Conservation (phyloP, 352 stramenopile genomes). For the Phytophthora tubulina region DNA sequence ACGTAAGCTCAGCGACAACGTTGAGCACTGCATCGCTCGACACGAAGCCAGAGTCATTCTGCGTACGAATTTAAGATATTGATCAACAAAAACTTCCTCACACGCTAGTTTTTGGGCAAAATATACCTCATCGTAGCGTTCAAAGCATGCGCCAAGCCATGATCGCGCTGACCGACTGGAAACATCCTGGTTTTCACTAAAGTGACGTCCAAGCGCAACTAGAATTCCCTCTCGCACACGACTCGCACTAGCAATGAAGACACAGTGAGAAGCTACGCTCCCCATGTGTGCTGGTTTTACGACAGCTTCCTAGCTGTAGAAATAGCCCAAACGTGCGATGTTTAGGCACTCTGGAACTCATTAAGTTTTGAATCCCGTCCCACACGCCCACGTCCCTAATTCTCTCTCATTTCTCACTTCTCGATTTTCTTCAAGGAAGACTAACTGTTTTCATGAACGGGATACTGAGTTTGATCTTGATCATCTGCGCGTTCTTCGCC, state of each 20-base stretch:
- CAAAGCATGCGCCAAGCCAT: conserved; percentile 33
- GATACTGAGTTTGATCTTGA: conserved; percentile 35
- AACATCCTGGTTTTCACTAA: not conserved
- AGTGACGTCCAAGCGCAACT: conserved; percentile 38
- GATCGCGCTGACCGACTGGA: conserved; percentile 24
- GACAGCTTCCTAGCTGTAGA: not conserved
- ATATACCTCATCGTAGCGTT: conserved; percentile 46
- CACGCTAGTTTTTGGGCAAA: not conserved
- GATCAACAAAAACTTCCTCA: not conserved
- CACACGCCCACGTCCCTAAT: not conserved
- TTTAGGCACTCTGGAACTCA: too few relatives aligned
- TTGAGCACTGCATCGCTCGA: conserved; percentile 43
- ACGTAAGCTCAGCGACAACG: conserved; percentile 37
- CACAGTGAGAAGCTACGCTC: conserved; percentile 35
- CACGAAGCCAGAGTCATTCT: conserved; percentile 33
- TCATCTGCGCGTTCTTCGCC: conserved; percentile 40
- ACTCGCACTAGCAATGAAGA: conserved; percentile 40
- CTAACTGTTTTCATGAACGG: conserved; percentile 10
- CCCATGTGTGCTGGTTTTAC: conserved; percentile 31
- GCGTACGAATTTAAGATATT: not conserved
- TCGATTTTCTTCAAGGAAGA: conserved; percentile 3
- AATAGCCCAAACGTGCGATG: conserved; percentile 13
- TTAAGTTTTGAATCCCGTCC: not conserved
- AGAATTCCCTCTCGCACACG: conserved; percentile 48
- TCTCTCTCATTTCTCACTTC: not conserved